These are phyloP conservation scores for Boeremia exigua DNA, from an alignment of 2,329 filamentous ascomycete genomes.

Conservation along the genomic window DNA sequence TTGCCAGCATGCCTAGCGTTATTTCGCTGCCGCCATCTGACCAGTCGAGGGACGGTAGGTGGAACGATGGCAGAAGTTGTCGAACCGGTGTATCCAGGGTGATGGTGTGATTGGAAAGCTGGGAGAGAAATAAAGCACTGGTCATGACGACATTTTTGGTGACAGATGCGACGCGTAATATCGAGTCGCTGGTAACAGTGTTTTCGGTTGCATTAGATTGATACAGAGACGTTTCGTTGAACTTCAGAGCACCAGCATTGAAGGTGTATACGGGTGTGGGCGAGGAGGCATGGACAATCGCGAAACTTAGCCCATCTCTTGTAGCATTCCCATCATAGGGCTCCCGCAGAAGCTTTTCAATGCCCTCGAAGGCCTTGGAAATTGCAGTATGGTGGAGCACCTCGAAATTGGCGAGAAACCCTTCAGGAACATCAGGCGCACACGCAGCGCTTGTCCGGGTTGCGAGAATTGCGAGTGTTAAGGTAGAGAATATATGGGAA, in stretches of 20 bases:
- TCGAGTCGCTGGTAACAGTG: slow-evolving; percentile 35
- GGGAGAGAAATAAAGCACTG: slow-evolving; percentile 26
- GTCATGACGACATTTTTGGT: slow-evolving; percentile 38
- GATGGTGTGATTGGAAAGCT: slow-evolving; percentile 12
- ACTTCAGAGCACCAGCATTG: slow-evolving; percentile 39
- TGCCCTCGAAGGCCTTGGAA: slow-evolving; percentile 29
- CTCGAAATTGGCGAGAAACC: slow-evolving; percentile 24
- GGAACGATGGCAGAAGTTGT: slow-evolving; percentile 29
- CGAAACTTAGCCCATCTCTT: slow-evolving; percentile 39
- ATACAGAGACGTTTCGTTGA: slow-evolving; percentile 32
- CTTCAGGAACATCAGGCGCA: slow-evolving; percentile 33
- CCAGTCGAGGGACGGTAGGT: slow-evolving; percentile 35
- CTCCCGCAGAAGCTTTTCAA: slow-evolving; percentile 15
- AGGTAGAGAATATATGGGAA: not conserved
- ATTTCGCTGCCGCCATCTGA: slow-evolving; percentile 41
- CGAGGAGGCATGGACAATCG: slow-evolving; percentile 38
- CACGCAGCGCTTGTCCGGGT: slow-evolving; percentile 18
- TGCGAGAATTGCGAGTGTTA: not conserved
- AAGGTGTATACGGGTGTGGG: slow-evolving; percentile 28
- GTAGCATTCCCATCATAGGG: slow-evolving; percentile 22
- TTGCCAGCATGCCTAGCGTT: slow-evolving; percentile 40
- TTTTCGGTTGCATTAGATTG: slow-evolving; percentile 1
- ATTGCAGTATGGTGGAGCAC: slow-evolving; percentile 32
- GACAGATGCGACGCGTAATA: slow-evolving; percentile 39
- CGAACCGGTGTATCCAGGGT: slow-evolving; percentile 33